Evolutionary conservation across 352 stramenopile genomes (phyloP), one percentile per base, ranked within the genome.

Genomic region (Globisporangium megalacanthum): DNA sequence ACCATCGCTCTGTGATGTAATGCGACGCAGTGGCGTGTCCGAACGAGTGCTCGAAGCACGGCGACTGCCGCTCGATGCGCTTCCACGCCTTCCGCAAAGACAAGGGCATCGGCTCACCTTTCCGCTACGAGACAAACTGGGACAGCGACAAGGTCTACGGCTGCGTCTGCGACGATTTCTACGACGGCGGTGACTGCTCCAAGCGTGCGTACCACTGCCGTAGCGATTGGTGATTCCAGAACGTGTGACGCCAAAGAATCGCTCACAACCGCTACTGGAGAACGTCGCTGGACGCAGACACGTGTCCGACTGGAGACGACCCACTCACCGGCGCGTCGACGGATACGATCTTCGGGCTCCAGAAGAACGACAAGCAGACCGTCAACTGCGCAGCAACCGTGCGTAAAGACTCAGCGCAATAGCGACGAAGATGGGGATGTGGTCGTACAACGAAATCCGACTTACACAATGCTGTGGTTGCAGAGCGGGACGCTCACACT

Each of bases 121-220:
- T 88, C 46, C 48, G 58, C 14, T 91, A 91, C 52, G 66, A 77
- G 13, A 33, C 58, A 20, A 69, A 75, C 50, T 97, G 90, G 90
- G 90, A 97, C 70, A 80, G 73, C 33, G 76, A 94, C 41, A 94
- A 89, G 71, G 79, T 96, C 19, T 87, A 92, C 56, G 90, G 90
- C 54, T 97, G 90, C 65, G 68, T 94, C 33, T 97, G 90, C 69
- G 72, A 96, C 61, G 63, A 78, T 29, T 85, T 79, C 39, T 97
- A 80, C 55, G 73, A 72, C 17, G 84, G 89, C 41, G 91, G 89
- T 20, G 88, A 97, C 66, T 98, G 92, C 65, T 91, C 79, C 46
- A 67, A 82, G 47, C 77, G 83, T 87, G 64, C 49, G 73, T 20
- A 14, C 6, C 49, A 19, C 29, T 25, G 22, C 4, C 44, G 2